Percentiles rank a stretch among this genome's conserved stretches.
Evolutionary conservation across 441 rosid species (phyloP).

Genomic region (Aquilaria agallochum): DNA sequence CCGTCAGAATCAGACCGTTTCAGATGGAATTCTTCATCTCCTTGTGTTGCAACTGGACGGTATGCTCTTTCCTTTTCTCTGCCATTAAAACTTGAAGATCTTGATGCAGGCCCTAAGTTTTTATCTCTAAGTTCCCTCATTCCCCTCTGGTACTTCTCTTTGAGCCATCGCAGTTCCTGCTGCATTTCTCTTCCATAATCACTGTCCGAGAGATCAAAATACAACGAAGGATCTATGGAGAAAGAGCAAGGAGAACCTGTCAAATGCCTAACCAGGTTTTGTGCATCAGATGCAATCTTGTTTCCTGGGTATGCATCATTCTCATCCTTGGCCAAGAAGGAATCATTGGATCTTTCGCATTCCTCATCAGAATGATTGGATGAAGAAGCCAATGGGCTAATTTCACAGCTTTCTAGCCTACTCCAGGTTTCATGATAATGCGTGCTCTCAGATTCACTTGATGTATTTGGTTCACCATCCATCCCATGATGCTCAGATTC

Average conservation of each 20-base stretch:
- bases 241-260: slow-evolving; percentile 30
- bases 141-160: slow-evolving; percentile 60
- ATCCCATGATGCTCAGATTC: slow-evolving; percentile 31
- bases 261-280: slow-evolving; percentile 23
- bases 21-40: slow-evolving; percentile 13
- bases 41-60: slow-evolving; percentile 12
- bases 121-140: slow-evolving; percentile 52
- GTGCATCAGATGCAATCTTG: slow-evolving; percentile 15
- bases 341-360: slow-evolving; percentile 37
- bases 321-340: slow-evolving; percentile 20
- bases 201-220: slow-evolving; percentile 27
- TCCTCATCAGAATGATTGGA: slow-evolving; percentile 77
- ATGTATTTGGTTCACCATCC: slow-evolving; percentile 24
- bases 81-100: slow-evolving; percentile 15
- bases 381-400: slow-evolving; percentile 64
- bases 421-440: slow-evolving; percentile 64
- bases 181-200: slow-evolving; percentile 37
- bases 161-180: slow-evolving; percentile 69
- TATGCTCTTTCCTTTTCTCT: slow-evolving; percentile 14
- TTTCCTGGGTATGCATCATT: slow-evolving; percentile 22
- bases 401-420: slow-evolving; percentile 72
- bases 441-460: slow-evolving; percentile 27
- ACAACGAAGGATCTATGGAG: slow-evolving; percentile 26
- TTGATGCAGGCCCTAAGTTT: slow-evolving; percentile 27
- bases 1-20: slow-evolving; percentile 9